phyloP scores from a whole-genome alignment of 352 stramenopile genomes.

The Globisporangium viniferum region DNA sequence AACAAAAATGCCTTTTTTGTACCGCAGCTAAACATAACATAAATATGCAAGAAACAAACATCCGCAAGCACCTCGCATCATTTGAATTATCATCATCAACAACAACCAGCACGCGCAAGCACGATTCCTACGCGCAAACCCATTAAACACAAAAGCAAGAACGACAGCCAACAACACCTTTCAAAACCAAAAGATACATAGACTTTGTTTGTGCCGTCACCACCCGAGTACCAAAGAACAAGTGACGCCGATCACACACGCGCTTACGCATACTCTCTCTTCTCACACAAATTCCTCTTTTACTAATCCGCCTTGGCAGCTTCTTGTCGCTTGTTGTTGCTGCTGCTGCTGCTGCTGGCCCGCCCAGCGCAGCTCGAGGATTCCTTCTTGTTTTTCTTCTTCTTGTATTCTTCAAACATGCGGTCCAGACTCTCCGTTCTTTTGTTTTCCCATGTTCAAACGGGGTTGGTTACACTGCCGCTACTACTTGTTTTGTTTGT shows the following conservation, averaged over 20 bases:
- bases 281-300: constrained; percentile 3
- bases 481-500: constrained; percentile 7
- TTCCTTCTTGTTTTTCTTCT: background rate
- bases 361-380: background rate
- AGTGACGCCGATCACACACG: background rate
- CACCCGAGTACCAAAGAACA: background rate
- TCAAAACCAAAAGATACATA: constrained; percentile 6
- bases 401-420: background rate
- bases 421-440: background rate
- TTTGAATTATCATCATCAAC: background rate
- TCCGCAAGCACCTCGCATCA: background rate
- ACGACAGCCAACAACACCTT: background rate
- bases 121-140: background rate
- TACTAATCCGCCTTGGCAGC: background rate
- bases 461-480: background rate
- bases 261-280: background rate
- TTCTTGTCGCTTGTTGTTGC: background rate
- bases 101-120: background rate
- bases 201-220: background rate
- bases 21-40: background rate
- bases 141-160: background rate
- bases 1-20: constrained; percentile 9
- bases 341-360: constrained; percentile 1
- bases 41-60: background rate
- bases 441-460: background rate